Evolutionary conservation across 1,284 basidiomycete genomes (phyloP).

Genomic region (Mycena citricolor): DNA sequence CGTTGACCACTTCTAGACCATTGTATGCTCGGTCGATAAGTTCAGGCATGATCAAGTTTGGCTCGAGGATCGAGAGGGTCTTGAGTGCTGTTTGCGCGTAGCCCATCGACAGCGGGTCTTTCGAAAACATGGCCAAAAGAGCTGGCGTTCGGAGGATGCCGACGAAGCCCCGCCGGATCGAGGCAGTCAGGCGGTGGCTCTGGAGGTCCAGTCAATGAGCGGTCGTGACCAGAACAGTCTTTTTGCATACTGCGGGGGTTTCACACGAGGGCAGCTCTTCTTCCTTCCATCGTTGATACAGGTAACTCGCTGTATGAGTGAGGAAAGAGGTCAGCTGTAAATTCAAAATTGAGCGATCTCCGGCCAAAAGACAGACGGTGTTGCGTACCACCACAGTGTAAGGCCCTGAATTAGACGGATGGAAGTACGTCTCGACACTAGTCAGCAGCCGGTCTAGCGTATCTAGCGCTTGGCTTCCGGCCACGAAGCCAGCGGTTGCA

Average conservation of each 20-base stretch:
- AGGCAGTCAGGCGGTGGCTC: slow-evolving; percentile 76
- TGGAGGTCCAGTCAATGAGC: slow-evolving; percentile 29
- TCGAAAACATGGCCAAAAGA: slow-evolving; percentile 94
- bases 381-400: slow-evolving; percentile 65
- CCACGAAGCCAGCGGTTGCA: slow-evolving; percentile 60
- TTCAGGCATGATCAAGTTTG: slow-evolving; percentile 87
- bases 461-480: slow-evolving; percentile 88
- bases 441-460: slow-evolving; percentile 88
- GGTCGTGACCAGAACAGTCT: background rate
- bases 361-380: too few species aligned
- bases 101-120: slow-evolving; percentile 69
- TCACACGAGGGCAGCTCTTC: slow-evolving; percentile 82
- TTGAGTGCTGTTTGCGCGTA: slow-evolving; percentile 74
- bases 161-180: slow-evolving; percentile 85
- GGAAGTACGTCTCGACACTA: slow-evolving; percentile 92
- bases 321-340: slow-evolving; percentile 72
- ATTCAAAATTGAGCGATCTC: slow-evolving; percentile 5
- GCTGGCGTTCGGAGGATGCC: slow-evolving; percentile 83
- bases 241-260: slow-evolving; percentile 66
- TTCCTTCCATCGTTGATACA: slow-evolving; percentile 79
- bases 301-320: slow-evolving; percentile 78
- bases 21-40: slow-evolving; percentile 90
- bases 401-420: slow-evolving; percentile 78
- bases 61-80: slow-evolving; percentile 79
- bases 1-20: slow-evolving; percentile 91